Evolutionary conservation across 176 grass and related monocot genomes (phyloP), one percentile per base, ranked within the genome.

Genomic region (Aegilops umbellulata): DNA sequence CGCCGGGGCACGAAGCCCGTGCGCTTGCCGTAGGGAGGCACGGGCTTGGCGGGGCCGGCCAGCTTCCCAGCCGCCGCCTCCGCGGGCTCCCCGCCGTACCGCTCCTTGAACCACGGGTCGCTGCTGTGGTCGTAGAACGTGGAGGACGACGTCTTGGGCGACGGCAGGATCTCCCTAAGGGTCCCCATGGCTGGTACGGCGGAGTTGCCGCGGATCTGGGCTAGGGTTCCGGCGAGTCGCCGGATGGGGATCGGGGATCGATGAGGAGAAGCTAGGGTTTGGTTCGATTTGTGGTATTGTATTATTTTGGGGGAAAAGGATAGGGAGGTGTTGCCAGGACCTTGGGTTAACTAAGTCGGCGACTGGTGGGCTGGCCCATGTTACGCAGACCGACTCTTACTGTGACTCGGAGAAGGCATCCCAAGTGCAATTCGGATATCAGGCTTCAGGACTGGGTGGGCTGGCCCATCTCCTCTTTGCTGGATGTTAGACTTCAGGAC

Each of bases 61-160:
- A 78, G 68, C 47, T 86, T 91, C 60, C 77, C 79, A 2, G 73
- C 80, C 46, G 74, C 65, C 25, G 39, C 42, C 65, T 79, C 74
- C 32, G 74, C 65, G 14, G 75, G 26, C 67, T 84, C 89, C 46
- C 76, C 76, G 27, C 95, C 92, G 58, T 97, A 97, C 5, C 95
- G 88, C 81, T 97, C 95, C 89, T 95, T 94, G 90, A 94, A 97
- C 95, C 95, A 97, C 26, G 92, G 90, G 23, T 97, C 95, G 72
- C 90, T 91, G 71, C 90, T 94, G 88, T 97, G 95, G 92, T 97
- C 95, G 76, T 97, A 97, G 79, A 84, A 89, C 6, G 90, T 81
- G 51, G 90, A 77, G 13, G 79, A 77, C 67, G 81, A 64, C 4
- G 89, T 86, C 74, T 90, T 97, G 34, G 95, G 86, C 24, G 87